Evolutionary conservation across 805 yeast genomes (phyloP), one percentile per base, ranked within the genome.

Genomic region (Spathaspora arborariae): DNA sequence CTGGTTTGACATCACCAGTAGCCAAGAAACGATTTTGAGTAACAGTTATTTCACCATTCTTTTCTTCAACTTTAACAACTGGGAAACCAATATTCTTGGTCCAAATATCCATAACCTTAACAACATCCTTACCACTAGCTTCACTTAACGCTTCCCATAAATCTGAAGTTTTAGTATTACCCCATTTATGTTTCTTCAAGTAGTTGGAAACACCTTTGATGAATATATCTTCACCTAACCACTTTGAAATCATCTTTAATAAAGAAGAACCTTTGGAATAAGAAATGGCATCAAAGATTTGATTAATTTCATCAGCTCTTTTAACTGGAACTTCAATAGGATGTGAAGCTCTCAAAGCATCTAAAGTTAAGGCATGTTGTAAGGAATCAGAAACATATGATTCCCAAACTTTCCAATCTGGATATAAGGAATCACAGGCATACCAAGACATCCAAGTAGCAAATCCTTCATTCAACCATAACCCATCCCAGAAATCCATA

Each of bases 381-480:
- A 86, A 79, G 52, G 84, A 78, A 56, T 82, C 91, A 15, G 86
- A 76, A 34, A 88, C 94, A 59, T 87, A 89, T 44, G 82, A 79
- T 65, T 88, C 87, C 88, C 89, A 87, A 34, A 87, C 92, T 59
- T 84, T 84, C 92, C 94, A 87, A 52, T 85, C 89, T 22, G 94
- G 94, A 65, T 79, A 81, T 59, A 85, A 76, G 40, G 81, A 67
- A 67, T 86, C 82, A 64, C 88, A 83, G 8, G 91, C 85, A 60
- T 80, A 84, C 90, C 92, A 87, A 4, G 92, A 86, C 85, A 85
- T 85, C 88, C 92, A 87, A 45, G 95, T 87, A 42, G 96, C 96
- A 56, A 87, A 88, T 40, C 94, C 92, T 70, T 87, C 96, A 62
- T 87, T 87, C 57, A 87, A 77, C 92, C 94, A 87, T 58, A 87